Evolutionary conservation across 495 filamentous ascomycete genomes (phyloP).

Genomic region (Podospora australis): DNA sequence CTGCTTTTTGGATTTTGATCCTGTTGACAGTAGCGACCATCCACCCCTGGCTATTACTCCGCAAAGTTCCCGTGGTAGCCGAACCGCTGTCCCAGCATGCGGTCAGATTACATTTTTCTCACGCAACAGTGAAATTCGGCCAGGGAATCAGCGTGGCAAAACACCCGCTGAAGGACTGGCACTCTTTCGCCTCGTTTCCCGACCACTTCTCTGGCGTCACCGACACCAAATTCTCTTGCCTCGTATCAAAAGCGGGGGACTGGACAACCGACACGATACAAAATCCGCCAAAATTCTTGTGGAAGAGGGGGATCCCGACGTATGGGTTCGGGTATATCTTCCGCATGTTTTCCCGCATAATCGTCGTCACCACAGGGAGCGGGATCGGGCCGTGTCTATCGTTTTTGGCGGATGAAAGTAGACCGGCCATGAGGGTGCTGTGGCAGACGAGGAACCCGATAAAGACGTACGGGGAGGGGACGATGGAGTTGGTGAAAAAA

Average conservation of each 20-base stretch:
- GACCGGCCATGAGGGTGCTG: conserved; percentile 30
- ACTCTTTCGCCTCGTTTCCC: conserved; percentile 74
- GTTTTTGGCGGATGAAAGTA: conserved; percentile 28
- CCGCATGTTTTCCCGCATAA: conserved; percentile 52
- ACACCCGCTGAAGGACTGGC: conserved; percentile 65
- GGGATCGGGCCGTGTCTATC: conserved; percentile 59
- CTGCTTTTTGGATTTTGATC: conserved; percentile 64
- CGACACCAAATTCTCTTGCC: conserved; percentile 45
- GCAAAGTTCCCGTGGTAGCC: conserved; percentile 51
- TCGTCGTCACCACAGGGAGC: conserved; percentile 64
- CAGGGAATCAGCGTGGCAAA: conserved; percentile 47
- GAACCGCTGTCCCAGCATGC: conserved; percentile 64
- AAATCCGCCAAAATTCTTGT: conserved; percentile 47
- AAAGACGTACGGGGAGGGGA: conserved; percentile 38
- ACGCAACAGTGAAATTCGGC: conserved; percentile 43
- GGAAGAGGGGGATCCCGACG: conserved; percentile 44
- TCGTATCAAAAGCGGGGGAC: conserved; percentile 64
- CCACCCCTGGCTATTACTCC: conserved; percentile 62
- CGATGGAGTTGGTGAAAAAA: conserved; percentile 31
- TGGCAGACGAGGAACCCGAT: conserved; percentile 43
- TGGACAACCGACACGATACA: conserved; percentile 55
- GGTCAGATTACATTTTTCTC: conserved; percentile 59
- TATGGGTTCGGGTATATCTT: conserved; percentile 60
- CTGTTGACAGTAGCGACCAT: conserved; percentile 52
- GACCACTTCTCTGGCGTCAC: conserved; percentile 23